Conservation (phyloP, 805 yeast species). For the Kregervanrija delftensis region DNA sequence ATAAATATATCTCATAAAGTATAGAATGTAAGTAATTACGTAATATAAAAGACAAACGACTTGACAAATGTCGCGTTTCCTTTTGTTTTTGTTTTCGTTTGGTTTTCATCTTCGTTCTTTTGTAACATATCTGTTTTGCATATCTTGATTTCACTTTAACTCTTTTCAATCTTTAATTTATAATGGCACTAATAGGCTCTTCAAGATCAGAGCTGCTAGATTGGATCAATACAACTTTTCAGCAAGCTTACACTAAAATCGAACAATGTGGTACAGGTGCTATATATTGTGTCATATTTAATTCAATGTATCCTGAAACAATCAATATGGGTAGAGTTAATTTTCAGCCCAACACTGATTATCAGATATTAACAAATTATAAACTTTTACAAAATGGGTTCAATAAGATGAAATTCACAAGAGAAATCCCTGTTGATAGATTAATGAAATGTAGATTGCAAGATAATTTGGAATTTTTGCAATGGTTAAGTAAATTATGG, state of each 20-base stretch:
- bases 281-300: constrained; percentile 87
- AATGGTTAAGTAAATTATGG: constrained; percentile 88
- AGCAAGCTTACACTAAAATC: constrained; percentile 61
- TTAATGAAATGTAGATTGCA: constrained; percentile 85
- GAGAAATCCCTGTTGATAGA: constrained; percentile 72
- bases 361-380: constrained; percentile 73
- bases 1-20: no score
- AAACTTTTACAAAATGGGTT: constrained; percentile 83
- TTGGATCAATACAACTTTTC: constrained; percentile 76
- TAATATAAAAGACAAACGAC: no score
- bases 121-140: no score
- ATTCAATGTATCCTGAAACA: constrained; percentile 66
- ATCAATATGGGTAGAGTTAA: constrained; percentile 75
- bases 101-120: no score
- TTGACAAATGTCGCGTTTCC: no score
- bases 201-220: constrained; percentile 76
- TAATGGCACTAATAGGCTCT: constrained; percentile 43
- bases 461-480: constrained; percentile 89
- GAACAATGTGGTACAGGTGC: constrained; percentile 97
- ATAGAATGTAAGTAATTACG: no score
- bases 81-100: no score
- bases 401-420: constrained; percentile 58
- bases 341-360: constrained; percentile 63
- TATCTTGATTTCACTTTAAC: background rate
- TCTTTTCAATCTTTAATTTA: background rate